Percentiles rank a stretch among this genome's conserved stretches.
phyloP scores from a whole-genome alignment of 495 filamentous ascomycete species.

The Tuber calosporum region DNA sequence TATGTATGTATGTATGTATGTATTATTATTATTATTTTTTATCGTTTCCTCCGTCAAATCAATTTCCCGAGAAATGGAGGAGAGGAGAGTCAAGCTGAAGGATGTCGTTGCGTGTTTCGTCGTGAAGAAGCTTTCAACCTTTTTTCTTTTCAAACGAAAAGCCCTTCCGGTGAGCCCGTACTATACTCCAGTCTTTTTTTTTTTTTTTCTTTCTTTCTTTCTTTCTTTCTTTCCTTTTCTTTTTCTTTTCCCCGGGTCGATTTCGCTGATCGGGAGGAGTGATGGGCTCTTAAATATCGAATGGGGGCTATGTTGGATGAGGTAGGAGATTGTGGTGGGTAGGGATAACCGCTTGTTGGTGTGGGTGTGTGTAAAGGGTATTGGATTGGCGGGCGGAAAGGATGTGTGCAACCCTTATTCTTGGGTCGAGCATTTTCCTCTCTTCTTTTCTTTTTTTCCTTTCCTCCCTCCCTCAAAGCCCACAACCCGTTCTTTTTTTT shows the following conservation, averaged over 20 bases:
- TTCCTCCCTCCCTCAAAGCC: conserved; percentile 8
- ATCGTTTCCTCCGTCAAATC: not conserved
- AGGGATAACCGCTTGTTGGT: conserved; percentile 7
- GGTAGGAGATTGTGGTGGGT: not conserved
- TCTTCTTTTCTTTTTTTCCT: conserved; percentile 3
- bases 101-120: not conserved
- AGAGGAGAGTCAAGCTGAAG: not conserved
- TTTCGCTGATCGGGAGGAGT: conserved; percentile 4
- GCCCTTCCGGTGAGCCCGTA: not conserved
- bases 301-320: conserved; percentile 32
- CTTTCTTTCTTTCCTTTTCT: not conserved
- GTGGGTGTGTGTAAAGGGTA: not conserved
- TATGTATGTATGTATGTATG: not conserved
- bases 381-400: conserved; percentile 8
- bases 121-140: not conserved
- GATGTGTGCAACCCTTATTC: not conserved
- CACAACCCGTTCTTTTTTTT: not conserved
- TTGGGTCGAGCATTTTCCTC: conserved; percentile 1
- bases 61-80: not conserved
- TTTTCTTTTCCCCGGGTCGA: not conserved
- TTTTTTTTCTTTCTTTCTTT: not conserved
- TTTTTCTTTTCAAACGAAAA: not conserved
- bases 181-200: not conserved
- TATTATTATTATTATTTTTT: not conserved
- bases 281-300: conserved; percentile 36